Evolutionary conservation across 2,329 filamentous ascomycete genomes (phyloP), one percentile per base, ranked within the genome.

Genomic region (Alternaria sp.): DNA sequence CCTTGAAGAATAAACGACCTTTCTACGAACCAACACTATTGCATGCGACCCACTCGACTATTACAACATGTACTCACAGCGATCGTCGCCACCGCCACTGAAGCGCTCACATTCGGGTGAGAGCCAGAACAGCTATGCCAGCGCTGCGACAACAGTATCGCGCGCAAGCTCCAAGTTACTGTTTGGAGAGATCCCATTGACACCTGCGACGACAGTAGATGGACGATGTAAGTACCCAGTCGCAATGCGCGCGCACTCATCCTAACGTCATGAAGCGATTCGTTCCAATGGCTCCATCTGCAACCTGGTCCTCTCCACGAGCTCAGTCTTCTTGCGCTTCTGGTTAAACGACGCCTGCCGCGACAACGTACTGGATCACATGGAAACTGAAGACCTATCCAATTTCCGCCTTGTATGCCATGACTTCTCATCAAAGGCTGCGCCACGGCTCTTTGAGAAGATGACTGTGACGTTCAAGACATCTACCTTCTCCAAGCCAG

Each of bases 401-500:
- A 81, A 76, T 69, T 70, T 93, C 57, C 88, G 91, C 64, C 85
- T 90, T 58, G 86, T 89, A 71, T 91, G 87, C 72, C 89, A 90
- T 72, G 89, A 91, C 70, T 91, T 89, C 81, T 90, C 89, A 77
- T 88, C 90, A 69, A 84, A 91, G 69, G 85, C 90, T 74, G 92
- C 91, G 70, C 89, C 87, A 75, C 83, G 85, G 59, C 85, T 93
- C 72, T 94, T 94, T 82, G 82, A 87, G 69, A 86, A 90, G 79
- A 85, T 91, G 76, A 85, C 87, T 74, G 80, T 93, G 75, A 91
- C 88, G 71, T 93, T 94, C 81, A 87, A 88, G 28, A 83, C 92
- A 54, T 91, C 86, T 74, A 90, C 90, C 61, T 94, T 97, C 77
- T 93, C 91, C 55, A 90, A 89, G 71, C 88, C 90, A 32, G 86